These are phyloP conservation scores for Tricholomella constricta DNA, from an alignment of 768 basidiomycete species.

Conservation along the genomic window DNA sequence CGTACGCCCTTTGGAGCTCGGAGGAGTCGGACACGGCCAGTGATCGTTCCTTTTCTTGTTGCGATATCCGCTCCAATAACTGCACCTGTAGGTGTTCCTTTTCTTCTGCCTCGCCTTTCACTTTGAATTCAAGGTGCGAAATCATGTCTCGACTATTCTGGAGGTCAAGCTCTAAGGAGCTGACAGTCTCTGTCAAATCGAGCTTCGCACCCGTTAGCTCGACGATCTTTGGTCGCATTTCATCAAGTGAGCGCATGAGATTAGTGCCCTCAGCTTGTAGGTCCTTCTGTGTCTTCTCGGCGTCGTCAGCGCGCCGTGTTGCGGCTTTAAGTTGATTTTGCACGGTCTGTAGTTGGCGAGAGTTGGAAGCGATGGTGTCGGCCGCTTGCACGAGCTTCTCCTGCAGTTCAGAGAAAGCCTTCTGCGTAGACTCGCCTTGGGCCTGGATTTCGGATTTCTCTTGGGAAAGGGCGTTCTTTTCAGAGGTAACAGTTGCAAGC, in stretches of 20 bases:
- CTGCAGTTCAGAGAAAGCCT: conserved; percentile 52
- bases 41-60: conserved; percentile 54
- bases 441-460: conserved; percentile 53
- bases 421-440: conserved; percentile 47
- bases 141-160: conserved; percentile 59
- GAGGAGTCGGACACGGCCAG: conserved; percentile 50
- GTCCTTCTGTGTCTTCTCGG: conserved; percentile 69
- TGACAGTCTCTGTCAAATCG: conserved; percentile 66
- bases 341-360: conserved; percentile 57
- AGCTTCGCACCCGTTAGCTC: conserved; percentile 75
- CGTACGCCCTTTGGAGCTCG: conserved; percentile 65
- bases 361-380: conserved; percentile 51
- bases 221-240: conserved; percentile 84
- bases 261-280: conserved; percentile 78
- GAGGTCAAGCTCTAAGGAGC: conserved; percentile 54
- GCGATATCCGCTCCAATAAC: conserved; percentile 44
- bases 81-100: conserved; percentile 47
- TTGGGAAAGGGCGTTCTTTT: conserved; percentile 48
- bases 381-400: conserved; percentile 59
- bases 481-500: conserved; percentile 44
- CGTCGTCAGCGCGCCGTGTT: conserved; percentile 70
- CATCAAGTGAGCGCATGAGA: conserved; percentile 79
- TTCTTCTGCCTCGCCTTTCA: conserved; percentile 57
- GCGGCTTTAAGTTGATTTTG: conserved; percentile 71
- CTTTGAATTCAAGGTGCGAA: conserved; percentile 57